These are phyloP conservation scores for Suillus plorans DNA, from an alignment of 768 basidiomycete species.

Conservation along the genomic window DNA sequence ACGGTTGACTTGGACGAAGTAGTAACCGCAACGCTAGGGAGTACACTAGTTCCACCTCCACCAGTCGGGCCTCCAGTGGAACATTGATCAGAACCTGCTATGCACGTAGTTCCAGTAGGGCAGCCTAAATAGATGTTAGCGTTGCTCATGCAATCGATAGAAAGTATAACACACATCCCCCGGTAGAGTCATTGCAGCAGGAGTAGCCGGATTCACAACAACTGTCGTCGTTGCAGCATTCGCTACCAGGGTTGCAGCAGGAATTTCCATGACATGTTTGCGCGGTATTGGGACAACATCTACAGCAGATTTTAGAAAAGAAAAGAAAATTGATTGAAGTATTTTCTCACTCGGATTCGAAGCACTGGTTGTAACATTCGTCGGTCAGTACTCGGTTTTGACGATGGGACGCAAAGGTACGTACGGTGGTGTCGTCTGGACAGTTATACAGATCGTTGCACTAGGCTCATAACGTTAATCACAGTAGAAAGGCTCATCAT, in stretches of 20 bases:
- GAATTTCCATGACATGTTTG: slow-evolving; percentile 14
- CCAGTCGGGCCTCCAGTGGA: not conserved
- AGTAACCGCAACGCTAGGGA: not conserved
- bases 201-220: slow-evolving; percentile 15
- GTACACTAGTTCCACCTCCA: not conserved
- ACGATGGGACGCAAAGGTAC: not conserved
- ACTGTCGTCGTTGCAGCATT: not conserved
- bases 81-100: not conserved
- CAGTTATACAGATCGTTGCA: slow-evolving; percentile 12
- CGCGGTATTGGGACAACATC: slow-evolving; percentile 17
- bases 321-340: not conserved
- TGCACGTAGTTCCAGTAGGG: slow-evolving; percentile 1
- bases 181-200: slow-evolving; percentile 22
- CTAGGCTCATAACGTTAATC: slow-evolving; percentile 8
- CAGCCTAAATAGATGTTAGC: slow-evolving; percentile 16
- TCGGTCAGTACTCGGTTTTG: not conserved
- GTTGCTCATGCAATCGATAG: not conserved
- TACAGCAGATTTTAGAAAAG: not conserved
- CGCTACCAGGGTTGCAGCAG: slow-evolving; percentile 13
- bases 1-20: not conserved
- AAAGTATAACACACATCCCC: slow-evolving; percentile 20
- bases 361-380: slow-evolving; percentile 11
- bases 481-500: too few species aligned
- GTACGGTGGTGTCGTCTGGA: slow-evolving; percentile 16
- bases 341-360: slow-evolving; percentile 1